Conservation (phyloP, 306 rosid genomes). For the Medicago lupulina region DNA sequence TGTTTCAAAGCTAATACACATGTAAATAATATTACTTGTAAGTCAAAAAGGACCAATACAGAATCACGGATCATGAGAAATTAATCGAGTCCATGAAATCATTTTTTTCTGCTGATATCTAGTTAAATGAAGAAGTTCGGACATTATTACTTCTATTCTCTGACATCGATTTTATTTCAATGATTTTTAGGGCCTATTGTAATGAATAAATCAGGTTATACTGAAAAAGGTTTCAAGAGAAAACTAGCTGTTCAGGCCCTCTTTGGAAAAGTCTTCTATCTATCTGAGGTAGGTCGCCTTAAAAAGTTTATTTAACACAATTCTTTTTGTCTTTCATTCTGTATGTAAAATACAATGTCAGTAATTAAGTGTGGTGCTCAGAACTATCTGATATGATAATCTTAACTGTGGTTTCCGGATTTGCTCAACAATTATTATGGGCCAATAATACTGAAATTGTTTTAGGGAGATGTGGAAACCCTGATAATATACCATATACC, state of each 20-base stretch:
- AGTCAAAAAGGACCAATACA: background rate
- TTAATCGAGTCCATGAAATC: background rate
- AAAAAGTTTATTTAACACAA: conserved; percentile 31
- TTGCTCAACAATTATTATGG: conserved; percentile 24
- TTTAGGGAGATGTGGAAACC: conserved; percentile 2
- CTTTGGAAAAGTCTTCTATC: conserved; percentile 91
- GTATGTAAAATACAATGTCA: background rate
- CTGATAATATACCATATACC: background rate
- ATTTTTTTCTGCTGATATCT: conserved; percentile 1
- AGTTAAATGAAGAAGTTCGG: conserved; percentile 18
- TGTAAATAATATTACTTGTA: background rate
- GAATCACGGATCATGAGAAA: background rate
- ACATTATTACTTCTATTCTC: conserved; percentile 31
- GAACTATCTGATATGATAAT: background rate
- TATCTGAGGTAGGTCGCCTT: conserved; percentile 74
- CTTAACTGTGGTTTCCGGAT: conserved; percentile 35
- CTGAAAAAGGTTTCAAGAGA: conserved; percentile 97
- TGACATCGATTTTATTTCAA: conserved; percentile 38
- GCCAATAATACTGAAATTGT: conserved; percentile 19
- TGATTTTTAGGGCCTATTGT: conserved; percentile 85
- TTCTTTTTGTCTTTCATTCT: background rate
- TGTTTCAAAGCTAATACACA: background rate
- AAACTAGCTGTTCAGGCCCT: conserved; percentile 91
- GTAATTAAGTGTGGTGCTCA: background rate
- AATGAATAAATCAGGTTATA: conserved; percentile 81